phyloP scores from a whole-genome alignment of 225 moss, liverwort and hornwort species.

The Bryoerythrophyllum caledonicum region DNA sequence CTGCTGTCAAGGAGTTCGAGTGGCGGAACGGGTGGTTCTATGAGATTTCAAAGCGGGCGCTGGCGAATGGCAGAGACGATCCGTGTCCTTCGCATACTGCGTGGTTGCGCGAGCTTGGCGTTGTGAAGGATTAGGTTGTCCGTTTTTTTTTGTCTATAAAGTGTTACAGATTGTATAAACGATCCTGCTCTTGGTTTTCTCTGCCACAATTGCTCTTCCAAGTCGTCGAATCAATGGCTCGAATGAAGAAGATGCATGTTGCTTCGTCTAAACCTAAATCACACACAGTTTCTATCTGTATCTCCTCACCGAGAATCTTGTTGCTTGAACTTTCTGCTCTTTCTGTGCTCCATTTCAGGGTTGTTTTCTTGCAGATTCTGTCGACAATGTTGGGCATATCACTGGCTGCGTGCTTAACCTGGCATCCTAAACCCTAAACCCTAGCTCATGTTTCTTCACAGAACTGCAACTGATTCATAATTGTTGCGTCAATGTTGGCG shows the following conservation, averaged over 20 bases:
- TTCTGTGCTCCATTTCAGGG: not conserved
- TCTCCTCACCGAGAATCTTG: not conserved
- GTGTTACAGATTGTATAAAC: not conserved
- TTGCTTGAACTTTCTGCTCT: not conserved
- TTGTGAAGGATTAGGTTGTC: conserved; percentile 31
- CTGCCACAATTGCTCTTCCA: not conserved
- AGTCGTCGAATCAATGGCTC: not conserved
- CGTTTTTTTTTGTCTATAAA: not conserved
- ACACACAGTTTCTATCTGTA: not conserved
- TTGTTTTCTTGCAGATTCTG: not conserved
- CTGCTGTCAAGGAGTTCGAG: conserved; percentile 94
- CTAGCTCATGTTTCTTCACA: no score
- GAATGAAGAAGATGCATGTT: no score
- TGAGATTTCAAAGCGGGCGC: conserved; percentile 51
- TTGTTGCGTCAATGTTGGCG: not conserved
- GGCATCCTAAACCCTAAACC: no score
- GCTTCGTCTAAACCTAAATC: not conserved
- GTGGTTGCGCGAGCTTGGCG: conserved; percentile 74
- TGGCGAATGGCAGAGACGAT: conserved; percentile 51
- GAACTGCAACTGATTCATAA: not conserved
- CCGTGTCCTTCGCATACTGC: conserved; percentile 73
- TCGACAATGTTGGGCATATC: no score
- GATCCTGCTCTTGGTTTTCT: not conserved
- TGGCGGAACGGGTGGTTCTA: conserved; percentile 99
- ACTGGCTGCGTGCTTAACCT: no score